phyloP scores from a whole-genome alignment of 2,329 filamentous ascomycete genomes.

The Bipolaris cookei region DNA sequence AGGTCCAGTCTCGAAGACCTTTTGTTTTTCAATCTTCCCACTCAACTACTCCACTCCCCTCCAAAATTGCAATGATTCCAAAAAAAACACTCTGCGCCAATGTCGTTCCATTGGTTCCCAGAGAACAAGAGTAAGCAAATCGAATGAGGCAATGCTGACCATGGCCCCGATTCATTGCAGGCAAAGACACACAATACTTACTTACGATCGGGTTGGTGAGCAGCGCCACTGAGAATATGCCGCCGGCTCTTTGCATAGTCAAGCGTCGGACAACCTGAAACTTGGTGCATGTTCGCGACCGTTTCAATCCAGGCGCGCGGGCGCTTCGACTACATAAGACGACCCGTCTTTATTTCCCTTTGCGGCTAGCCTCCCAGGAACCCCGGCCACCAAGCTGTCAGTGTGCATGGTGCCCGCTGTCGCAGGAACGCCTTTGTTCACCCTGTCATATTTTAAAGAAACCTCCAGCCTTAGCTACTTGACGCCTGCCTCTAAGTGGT shows the following conservation, averaged over 20 bases:
- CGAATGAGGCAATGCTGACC: not conserved
- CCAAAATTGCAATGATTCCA: not conserved
- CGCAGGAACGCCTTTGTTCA: conserved; percentile 24
- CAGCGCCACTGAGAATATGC: conserved; percentile 19
- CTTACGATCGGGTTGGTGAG: conserved; percentile 19
- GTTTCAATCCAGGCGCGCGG: conserved; percentile 45
- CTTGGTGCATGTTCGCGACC: conserved; percentile 30
- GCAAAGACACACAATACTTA: conserved; percentile 11
- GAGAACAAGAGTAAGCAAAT: not conserved
- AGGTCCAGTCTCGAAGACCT: not conserved
- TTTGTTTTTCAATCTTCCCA: no score
- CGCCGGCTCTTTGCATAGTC: conserved; percentile 26
- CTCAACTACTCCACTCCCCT: not conserved
- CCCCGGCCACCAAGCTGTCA: conserved; percentile 18
- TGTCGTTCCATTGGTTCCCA: not conserved
- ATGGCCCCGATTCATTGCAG: conserved; percentile 19
- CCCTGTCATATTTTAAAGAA: conserved; percentile 25
- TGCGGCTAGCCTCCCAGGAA: conserved; percentile 20
- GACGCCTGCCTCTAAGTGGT: conserved; percentile 31
- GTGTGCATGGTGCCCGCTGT: conserved; percentile 34
- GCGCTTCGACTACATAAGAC: conserved; percentile 36
- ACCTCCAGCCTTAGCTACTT: conserved; percentile 22
- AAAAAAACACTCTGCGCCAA: not conserved
- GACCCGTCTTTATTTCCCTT: conserved; percentile 29
- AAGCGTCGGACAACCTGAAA: conserved; percentile 42